Conservation (phyloP, 139 green algal species). For the Trebouxia sp. region DNA sequence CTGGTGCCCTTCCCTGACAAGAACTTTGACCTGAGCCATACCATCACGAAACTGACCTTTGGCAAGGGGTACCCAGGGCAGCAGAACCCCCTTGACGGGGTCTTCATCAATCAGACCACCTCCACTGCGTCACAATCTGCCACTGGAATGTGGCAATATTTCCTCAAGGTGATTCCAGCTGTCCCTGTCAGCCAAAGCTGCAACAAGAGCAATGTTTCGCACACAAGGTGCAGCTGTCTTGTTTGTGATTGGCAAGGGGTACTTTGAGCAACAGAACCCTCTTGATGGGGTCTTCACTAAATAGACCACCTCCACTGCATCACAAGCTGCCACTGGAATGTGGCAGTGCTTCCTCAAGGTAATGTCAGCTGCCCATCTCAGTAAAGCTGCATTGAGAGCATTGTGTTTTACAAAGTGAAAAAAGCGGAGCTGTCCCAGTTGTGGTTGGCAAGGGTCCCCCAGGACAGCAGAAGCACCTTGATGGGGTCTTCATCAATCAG, state of each 20-base stretch:
- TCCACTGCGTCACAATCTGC: slow-evolving; percentile 28
- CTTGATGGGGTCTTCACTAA: slow-evolving; percentile 66
- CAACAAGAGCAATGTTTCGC: no score
- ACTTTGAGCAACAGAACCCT: slow-evolving; percentile 82
- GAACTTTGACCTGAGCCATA: slow-evolving; percentile 88
- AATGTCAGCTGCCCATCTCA: neutral
- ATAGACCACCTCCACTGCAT: slow-evolving; percentile 18
- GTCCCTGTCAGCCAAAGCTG: no score
- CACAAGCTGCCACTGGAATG: slow-evolving; percentile 65
- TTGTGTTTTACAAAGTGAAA: no score
- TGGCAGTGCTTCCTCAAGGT: slow-evolving; percentile 99
- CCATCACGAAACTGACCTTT: slow-evolving; percentile 79
- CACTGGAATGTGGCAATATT: slow-evolving; percentile 95
- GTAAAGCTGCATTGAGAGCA: no score
- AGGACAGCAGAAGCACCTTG: slow-evolving; percentile 84
- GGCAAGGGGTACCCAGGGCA: slow-evolving; percentile 78
- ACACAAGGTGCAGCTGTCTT: no score
- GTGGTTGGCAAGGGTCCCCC: slow-evolving; percentile 78
- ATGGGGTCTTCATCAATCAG: slow-evolving; percentile 50
- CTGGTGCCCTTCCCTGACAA: slow-evolving; percentile 80
- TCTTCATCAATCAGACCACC: slow-evolving; percentile 33
- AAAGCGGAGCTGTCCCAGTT: no score
- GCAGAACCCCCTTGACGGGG: slow-evolving; percentile 81
- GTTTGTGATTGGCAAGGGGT: slow-evolving; percentile 78
- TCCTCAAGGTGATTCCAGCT: slow-evolving; percentile 80